Evolutionary conservation across 2,329 filamentous ascomycete species (phyloP), one percentile per base, ranked within the genome.

Genomic region (Fusarium austroafricanum): DNA sequence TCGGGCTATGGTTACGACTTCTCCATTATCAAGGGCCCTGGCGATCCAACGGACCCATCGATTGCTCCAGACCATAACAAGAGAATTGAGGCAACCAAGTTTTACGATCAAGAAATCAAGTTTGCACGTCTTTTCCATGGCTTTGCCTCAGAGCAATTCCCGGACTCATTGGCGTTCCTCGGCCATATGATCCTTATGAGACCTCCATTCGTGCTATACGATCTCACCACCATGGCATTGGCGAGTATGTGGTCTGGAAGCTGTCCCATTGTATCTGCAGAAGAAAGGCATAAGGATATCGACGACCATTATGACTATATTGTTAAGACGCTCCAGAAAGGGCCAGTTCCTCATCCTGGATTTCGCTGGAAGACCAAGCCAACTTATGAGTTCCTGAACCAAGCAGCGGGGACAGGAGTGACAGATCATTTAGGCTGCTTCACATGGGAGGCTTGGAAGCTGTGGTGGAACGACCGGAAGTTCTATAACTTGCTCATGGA

Each of bases 381-480:
- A 15, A 75, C 71, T n/a, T 76, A 75, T 47, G 58, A 71, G 8
- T 83, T 79, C 70, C 68, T 83, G 47, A 79, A 84, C 68, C 68
- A 74, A 33, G 75, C 78, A 11, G 82, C 81, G 1, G 82, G 82
- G 2, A 83, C 80, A 3, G 79, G 81, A 6, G 75, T 83, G 23
- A 73, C 65, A 39, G 78, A 82, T 44, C 75, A 77, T 8, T 68
- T 84, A 6, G 75, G 65, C 3, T 78, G 78, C 14, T 82, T 78
- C 70, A 77, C 76, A 5, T 76, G 72, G 73, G 73, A 76, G 20
- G 79, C 77, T 5, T 83, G 82, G 82, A 75, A 75, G 63, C 78
- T 83, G 31, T 83, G 81, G 81, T 78, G 78, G 72, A 73, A 63
- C 12, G 79, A 84, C 53, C 75, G 75, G 33, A 75, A 75, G 58